Evolutionary conservation across 805 yeast genomes (phyloP).

Genomic region (Zygotorulaspora sp.): DNA sequence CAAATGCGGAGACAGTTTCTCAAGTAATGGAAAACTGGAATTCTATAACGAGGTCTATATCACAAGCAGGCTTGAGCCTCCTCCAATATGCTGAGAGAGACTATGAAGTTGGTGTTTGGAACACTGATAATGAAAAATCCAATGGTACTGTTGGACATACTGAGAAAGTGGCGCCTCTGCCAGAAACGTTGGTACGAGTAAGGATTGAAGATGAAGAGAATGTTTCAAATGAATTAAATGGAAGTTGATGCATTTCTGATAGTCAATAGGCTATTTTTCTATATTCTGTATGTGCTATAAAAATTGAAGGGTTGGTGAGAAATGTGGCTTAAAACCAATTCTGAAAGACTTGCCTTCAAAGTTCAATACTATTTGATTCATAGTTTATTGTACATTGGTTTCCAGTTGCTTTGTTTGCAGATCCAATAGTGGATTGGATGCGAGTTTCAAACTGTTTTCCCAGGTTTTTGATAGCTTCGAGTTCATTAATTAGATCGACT

Average conservation of each 20-base stretch:
- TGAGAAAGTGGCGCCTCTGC: constrained; percentile 43
- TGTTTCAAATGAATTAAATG: neutral
- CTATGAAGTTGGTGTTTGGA: constrained; percentile 32
- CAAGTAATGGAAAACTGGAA: constrained; percentile 32
- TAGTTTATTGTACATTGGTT: constrained; percentile 37
- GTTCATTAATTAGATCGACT: constrained; percentile 15
- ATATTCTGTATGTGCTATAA: too few species aligned
- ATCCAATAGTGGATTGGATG: constrained; percentile 36
- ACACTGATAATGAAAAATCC: constrained; percentile 40
- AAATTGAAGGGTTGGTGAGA: constrained; percentile 2
- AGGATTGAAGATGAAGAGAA: constrained; percentile 41
- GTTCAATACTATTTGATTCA: constrained; percentile 34
- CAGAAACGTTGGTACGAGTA: constrained; percentile 63
- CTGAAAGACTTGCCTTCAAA: too few species aligned
- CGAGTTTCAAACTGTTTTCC: constrained; percentile 25
- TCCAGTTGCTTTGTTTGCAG: constrained; percentile 37
- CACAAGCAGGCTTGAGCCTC: constrained; percentile 32
- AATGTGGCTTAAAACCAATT: neutral
- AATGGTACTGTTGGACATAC: constrained; percentile 30
- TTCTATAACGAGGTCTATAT: constrained; percentile 29
- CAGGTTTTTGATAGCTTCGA: constrained; percentile 11
- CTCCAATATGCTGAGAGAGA: constrained; percentile 32
- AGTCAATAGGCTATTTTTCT: too few species aligned
- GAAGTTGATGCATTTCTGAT: constrained; percentile 5
- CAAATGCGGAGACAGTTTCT: constrained; percentile 26